Conservation (phyloP, 768 basidiomycete genomes). For the Psilocybe cyanescens region DNA sequence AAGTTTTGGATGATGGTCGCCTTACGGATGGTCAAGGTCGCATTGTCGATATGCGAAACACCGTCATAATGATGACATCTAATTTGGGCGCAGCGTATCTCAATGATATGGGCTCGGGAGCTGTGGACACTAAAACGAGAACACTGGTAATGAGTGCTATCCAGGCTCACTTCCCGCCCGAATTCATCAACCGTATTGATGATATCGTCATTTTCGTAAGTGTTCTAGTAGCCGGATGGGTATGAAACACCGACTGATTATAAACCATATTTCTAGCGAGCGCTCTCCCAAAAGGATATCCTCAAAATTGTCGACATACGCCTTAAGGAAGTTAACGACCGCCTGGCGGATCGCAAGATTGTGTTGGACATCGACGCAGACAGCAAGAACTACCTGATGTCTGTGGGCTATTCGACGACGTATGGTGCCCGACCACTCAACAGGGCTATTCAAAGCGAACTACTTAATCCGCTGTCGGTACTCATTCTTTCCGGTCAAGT, state of each 20-base stretch:
- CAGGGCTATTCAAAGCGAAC: slow-evolving; percentile 88
- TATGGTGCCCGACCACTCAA: slow-evolving; percentile 95
- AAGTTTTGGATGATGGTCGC: slow-evolving; percentile 91
- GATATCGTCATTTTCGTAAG: slow-evolving; percentile 80
- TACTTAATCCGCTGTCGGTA: slow-evolving; percentile 89
- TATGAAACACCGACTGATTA: not conserved
- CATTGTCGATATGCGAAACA: slow-evolving; percentile 85
- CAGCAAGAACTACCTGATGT: slow-evolving; percentile 76
- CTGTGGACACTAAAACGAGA: slow-evolving; percentile 62
- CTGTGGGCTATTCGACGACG: slow-evolving; percentile 75
- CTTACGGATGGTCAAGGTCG: slow-evolving; percentile 94
- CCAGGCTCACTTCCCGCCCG: slow-evolving; percentile 86
- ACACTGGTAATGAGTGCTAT: slow-evolving; percentile 80
- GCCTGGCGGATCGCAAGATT: slow-evolving; percentile 83
- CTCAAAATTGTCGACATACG: slow-evolving; percentile 89
- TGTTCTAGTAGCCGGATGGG: slow-evolving; percentile 8
- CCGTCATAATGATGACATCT: slow-evolving; percentile 94
- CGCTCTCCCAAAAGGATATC: slow-evolving; percentile 77
- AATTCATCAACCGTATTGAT: slow-evolving; percentile 91
- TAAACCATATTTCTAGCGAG: slow-evolving; percentile 54
- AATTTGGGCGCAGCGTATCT: slow-evolving; percentile 84
- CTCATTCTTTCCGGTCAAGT: slow-evolving; percentile 84
- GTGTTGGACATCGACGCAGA: slow-evolving; percentile 74
- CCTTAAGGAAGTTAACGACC: slow-evolving; percentile 81
- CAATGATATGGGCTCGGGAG: slow-evolving; percentile 75